Conservation (phyloP, 1,284 basidiomycete species). For the Trichosporon ovoides region DNA sequence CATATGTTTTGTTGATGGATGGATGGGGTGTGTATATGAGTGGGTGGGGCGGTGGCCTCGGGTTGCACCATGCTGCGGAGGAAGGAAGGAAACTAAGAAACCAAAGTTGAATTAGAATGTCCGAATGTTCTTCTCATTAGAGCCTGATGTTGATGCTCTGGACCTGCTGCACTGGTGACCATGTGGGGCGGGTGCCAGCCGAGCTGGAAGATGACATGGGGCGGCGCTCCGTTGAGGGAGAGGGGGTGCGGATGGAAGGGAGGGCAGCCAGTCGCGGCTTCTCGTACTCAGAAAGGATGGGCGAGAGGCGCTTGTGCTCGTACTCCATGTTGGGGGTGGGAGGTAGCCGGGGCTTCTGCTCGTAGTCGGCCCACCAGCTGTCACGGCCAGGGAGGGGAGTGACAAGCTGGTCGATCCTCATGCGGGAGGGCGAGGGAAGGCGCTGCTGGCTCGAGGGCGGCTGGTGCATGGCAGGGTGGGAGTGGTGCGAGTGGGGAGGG, state of each 20-base stretch:
- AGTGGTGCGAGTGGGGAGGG: neutral
- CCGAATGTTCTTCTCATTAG: neutral
- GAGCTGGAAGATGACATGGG: slow-evolving; percentile 14
- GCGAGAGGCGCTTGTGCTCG: slow-evolving; percentile 1
- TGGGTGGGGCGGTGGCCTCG: neutral
- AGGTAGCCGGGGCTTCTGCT: slow-evolving; percentile 9
- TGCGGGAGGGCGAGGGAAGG: slow-evolving; percentile 17
- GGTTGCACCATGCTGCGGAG: neutral
- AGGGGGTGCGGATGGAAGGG: slow-evolving; percentile 4
- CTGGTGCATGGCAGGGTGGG: slow-evolving; percentile 5
- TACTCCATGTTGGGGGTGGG: neutral
- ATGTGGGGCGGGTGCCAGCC: slow-evolving; percentile 1
- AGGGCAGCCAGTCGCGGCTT: slow-evolving; percentile 3
- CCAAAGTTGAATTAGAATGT: neutral
- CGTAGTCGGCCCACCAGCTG: slow-evolving; percentile 7
- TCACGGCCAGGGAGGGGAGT: slow-evolving; percentile 9
- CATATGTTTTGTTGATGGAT: neutral
- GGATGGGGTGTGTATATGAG: neutral
- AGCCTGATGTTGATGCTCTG: slow-evolving; percentile 4
- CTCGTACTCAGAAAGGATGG: neutral
- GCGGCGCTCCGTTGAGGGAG: slow-evolving; percentile 5
- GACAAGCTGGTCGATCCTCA: slow-evolving; percentile 19
- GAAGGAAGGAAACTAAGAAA: too few relatives aligned
- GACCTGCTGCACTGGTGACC: slow-evolving; percentile 4
- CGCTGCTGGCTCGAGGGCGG: slow-evolving; percentile 1